A percentile compares a stretch with the other conserved stretches of the same genome.
These are phyloP conservation scores for Microcyclospora tardicrescens DNA, from an alignment of 2,329 filamentous ascomycete species.

Conservation along the genomic window DNA sequence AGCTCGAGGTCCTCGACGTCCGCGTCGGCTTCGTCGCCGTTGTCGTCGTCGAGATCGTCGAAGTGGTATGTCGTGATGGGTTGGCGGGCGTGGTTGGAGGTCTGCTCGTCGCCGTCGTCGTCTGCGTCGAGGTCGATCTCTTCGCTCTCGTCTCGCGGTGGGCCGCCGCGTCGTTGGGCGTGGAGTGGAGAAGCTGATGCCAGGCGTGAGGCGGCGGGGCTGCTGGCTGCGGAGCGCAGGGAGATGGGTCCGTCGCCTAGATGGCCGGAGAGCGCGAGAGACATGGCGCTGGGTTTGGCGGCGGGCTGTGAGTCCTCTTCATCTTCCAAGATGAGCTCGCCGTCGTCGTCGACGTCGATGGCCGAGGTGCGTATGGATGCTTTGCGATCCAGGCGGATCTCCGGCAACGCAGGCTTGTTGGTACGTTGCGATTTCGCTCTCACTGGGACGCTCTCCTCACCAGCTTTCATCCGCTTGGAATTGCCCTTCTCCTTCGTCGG, in stretches of 20 bases:
- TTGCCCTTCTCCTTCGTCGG: constrained; percentile 8
- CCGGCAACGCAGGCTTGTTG: constrained; percentile 9
- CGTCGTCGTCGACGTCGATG: constrained; percentile 14
- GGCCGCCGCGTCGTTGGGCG: not conserved
- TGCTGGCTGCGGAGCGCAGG: constrained; percentile 31
- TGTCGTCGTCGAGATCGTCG: constrained; percentile 17
- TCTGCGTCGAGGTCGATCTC: constrained; percentile 17
- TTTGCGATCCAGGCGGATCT: constrained; percentile 18
- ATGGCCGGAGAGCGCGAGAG: constrained; percentile 17
- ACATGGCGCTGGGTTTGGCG: constrained; percentile 12
- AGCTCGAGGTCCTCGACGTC: constrained; percentile 22
- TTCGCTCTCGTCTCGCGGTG: constrained; percentile 3
- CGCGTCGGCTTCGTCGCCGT: constrained; percentile 21
- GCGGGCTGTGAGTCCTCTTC: constrained; percentile 14
- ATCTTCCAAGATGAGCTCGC: constrained; percentile 23
- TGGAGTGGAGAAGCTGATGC: not conserved
- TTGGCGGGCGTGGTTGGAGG: not conserved
- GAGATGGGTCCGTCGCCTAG: constrained; percentile 30
- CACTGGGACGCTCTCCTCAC: constrained; percentile 6
- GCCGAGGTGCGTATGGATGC: constrained; percentile 15
- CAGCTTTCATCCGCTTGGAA: constrained; percentile 17
- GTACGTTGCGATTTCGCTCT: constrained; percentile 4
- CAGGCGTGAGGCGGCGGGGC: constrained; percentile 7
- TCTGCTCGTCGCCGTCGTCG: constrained; percentile 4
- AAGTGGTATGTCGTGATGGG: not conserved